Evolutionary conservation across 441 rosid species (phyloP).

Genomic region (Omphalea diandra): DNA sequence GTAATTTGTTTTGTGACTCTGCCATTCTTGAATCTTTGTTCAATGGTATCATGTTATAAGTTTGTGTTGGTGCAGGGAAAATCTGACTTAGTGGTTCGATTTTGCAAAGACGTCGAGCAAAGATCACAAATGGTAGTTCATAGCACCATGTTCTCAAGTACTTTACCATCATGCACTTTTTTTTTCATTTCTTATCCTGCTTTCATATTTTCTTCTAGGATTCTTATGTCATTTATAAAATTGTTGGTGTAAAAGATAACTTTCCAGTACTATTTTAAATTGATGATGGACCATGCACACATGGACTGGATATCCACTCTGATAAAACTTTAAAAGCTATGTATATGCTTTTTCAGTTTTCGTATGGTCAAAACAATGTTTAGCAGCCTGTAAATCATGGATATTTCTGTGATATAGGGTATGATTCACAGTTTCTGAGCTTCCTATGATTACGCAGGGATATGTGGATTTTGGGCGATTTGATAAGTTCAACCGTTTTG

Average conservation of each 20-base stretch:
- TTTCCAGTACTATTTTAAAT: neutral
- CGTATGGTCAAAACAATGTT: neutral
- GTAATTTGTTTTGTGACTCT: slow-evolving; percentile 32
- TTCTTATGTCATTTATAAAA: neutral
- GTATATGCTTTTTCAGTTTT: neutral
- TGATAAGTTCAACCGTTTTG: slow-evolving; percentile 61
- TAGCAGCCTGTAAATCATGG: neutral
- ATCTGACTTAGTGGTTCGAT: slow-evolving; percentile 65
- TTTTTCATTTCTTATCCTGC: neutral
- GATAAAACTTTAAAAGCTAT: slow-evolving; percentile 2
- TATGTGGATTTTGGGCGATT: slow-evolving; percentile 80
- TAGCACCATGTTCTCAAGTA: slow-evolving; percentile 33
- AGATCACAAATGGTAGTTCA: slow-evolving; percentile 71
- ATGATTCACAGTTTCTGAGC: neutral
- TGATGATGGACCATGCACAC: neutral
- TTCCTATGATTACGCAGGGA: slow-evolving; percentile 58
- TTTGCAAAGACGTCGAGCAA: slow-evolving; percentile 90
- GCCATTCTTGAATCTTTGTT: slow-evolving; percentile 11
- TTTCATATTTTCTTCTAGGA: slow-evolving; percentile 1
- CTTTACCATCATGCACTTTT: slow-evolving; percentile 18
- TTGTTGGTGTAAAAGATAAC: neutral
- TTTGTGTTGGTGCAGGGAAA: slow-evolving; percentile 45
- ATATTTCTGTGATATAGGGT: neutral
- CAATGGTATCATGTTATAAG: neutral
- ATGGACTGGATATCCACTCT: neutral